Evolutionary conservation across 495 filamentous ascomycete species (phyloP).

Genomic region (Halenospora varia): DNA sequence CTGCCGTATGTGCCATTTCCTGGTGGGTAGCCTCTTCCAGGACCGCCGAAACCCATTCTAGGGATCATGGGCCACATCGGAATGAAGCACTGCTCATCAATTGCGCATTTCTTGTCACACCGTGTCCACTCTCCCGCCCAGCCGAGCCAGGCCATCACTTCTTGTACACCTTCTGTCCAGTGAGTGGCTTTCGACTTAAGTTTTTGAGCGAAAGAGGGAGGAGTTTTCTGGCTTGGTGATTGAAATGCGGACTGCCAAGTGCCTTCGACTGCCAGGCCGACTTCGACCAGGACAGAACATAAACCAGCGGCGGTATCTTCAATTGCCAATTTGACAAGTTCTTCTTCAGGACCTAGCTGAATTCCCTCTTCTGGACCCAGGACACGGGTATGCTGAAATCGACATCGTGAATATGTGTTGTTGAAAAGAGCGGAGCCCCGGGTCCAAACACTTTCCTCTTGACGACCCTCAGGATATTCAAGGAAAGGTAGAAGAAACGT

Average conservation of each 20-base stretch:
- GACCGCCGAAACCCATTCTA: background rate
- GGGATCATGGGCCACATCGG: slow-evolving; percentile 34
- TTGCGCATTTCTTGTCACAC: slow-evolving; percentile 25
- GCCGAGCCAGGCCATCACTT: slow-evolving; percentile 34
- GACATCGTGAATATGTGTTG: slow-evolving; percentile 26
- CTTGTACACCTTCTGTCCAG: slow-evolving; percentile 26
- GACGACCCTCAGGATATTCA: slow-evolving; percentile 13
- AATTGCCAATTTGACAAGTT: slow-evolving; percentile 21
- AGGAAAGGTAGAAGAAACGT: slow-evolving; percentile 22
- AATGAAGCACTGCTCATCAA: slow-evolving; percentile 31
- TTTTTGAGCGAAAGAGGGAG: background rate
- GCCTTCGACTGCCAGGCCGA: slow-evolving; percentile 27
- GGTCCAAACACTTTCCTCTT: slow-evolving; percentile 12
- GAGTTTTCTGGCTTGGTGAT: background rate
- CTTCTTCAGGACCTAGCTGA: slow-evolving; percentile 20
- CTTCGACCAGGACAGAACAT: slow-evolving; percentile 25
- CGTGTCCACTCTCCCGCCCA: slow-evolving; percentile 30
- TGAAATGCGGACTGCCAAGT: slow-evolving; percentile 18
- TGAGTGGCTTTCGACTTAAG: slow-evolving; percentile 7
- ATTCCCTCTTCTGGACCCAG: slow-evolving; percentile 15
- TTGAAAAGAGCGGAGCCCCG: slow-evolving; percentile 17
- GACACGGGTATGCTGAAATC: slow-evolving; percentile 22
- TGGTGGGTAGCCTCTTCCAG: background rate
- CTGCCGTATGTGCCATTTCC: background rate
- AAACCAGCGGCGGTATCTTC: slow-evolving; percentile 26